Evolutionary conservation across 139 green algal species (phyloP), one percentile per base, ranked within the genome.

Genomic region (Nannochloris sp.): DNA sequence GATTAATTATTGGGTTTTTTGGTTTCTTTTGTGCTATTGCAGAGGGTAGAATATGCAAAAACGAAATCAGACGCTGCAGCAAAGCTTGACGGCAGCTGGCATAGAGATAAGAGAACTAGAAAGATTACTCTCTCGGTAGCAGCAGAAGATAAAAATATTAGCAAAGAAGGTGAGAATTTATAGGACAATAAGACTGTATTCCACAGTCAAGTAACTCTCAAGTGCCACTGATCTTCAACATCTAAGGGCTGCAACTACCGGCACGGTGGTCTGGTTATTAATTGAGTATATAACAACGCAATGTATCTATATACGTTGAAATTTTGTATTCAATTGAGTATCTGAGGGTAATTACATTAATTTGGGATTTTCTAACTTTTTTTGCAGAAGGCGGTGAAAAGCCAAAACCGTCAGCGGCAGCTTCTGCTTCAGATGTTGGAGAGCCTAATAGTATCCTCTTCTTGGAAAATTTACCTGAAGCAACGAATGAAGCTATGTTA

Each of bases 361-460:
- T n/a, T n/a, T n/a, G n/a, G n/a, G n/a, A n/a, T n/a, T n/a, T n/a
- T n/a, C n/a, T n/a, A n/a, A n/a, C n/a, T 51, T 51, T 51, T 19
- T 51, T 19, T 9, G 15, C 29, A 54, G 59, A 23, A 10, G 34
- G 24, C 14, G 32, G 19, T 29, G 14, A 24, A 8, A 25, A 9
- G 24, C 13, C 13, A 24, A 14, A 51, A 24, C 25, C 48, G 34
- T 24, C 33, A 37, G 13, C 59, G 24, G 23, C 64, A 31, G 60
- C 64, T 19, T 44, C 46, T 13, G 51, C 19, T 2, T 29, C 13
- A 14, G 66, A 78, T 15, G 64, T 67, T 53, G 77, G 51, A 3
- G 19, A 81, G 15, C 91, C 92, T 65, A 90, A 97, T 85, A 90
- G 87, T 39, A 91, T 93, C 54, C 81, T 99, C 24, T 98, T 99